Conservation (phyloP, 345 rosid species). For the Eucalyptus melliodora region DNA sequence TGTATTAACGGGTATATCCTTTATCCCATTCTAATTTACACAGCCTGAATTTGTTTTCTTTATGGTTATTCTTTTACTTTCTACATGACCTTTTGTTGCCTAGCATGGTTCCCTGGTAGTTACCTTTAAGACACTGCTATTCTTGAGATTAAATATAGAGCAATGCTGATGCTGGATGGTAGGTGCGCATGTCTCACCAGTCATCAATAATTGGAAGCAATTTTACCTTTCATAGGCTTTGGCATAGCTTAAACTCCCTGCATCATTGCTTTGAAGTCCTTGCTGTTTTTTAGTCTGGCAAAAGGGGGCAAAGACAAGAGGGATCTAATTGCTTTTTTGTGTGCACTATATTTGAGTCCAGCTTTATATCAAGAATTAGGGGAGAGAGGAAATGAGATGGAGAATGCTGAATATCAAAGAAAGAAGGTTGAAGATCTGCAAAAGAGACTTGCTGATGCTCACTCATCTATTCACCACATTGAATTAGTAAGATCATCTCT, state of each 20-base stretch:
- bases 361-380: constrained; percentile 66
- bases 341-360: not conserved
- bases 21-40: not conserved
- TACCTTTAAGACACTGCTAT: not conserved
- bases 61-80: not conserved
- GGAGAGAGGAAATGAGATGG: constrained; percentile 81
- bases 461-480: constrained; percentile 75
- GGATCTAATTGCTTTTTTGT: not conserved
- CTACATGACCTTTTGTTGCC: not conserved
- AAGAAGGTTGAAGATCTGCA: constrained; percentile 76
- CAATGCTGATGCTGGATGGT: not conserved
- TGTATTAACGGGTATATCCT: constrained; percentile 56
- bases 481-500: constrained; percentile 41
- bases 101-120: not conserved
- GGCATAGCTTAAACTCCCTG: not conserved
- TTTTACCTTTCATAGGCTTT: not conserved
- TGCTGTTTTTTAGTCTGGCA: not conserved
- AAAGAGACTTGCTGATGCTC: constrained; percentile 77
- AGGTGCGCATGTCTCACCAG: not conserved
- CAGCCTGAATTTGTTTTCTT: not conserved
- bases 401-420: constrained; percentile 72
- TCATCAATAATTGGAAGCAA: not conserved
- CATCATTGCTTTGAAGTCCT: not conserved
- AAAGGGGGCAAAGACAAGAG: not conserved
- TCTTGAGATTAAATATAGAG: not conserved